A percentile compares a stretch with the other conserved stretches of the same genome.
These are phyloP conservation scores for Adenanthera pavonina DNA, from an alignment of 306 rosid species.

Conservation along the genomic window DNA sequence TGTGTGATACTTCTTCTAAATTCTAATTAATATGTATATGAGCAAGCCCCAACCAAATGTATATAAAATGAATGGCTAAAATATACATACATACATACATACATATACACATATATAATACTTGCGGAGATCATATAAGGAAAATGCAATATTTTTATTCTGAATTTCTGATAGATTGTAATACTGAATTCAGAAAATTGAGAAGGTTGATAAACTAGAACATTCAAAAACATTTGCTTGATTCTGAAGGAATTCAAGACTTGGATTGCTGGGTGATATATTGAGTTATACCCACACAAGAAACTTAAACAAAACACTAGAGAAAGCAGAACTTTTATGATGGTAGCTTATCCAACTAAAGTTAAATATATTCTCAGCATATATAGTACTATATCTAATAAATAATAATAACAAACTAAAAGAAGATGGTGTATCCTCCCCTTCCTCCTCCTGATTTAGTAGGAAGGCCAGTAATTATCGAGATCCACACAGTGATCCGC, in stretches of 20 bases:
- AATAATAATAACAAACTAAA: neutral
- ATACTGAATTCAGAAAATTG: neutral
- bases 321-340: constrained; percentile 1
- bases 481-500: constrained; percentile 73
- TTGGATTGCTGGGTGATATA: constrained; percentile 10
- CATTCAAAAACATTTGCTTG: constrained; percentile 22
- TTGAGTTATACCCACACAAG: constrained; percentile 7
- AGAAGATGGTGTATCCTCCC: neutral
- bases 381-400: neutral
- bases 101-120: neutral
- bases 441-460: constrained; percentile 40
- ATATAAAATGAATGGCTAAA: too few relatives aligned
- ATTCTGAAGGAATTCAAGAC: constrained; percentile 14
- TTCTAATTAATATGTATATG: too few relatives aligned
- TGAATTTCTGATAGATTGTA: neutral
- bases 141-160: neutral
- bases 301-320: constrained; percentile 22
- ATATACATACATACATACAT: too few relatives aligned
- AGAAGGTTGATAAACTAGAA: constrained; percentile 5
- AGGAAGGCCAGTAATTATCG: constrained; percentile 76
- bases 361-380: neutral
- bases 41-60: too few relatives aligned
- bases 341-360: constrained; percentile 34
- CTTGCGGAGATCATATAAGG: neutral
- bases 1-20: too few relatives aligned